Evolutionary conservation across 176 grass and related monocot species (phyloP).

Genomic region (Hordeum marinum): DNA sequence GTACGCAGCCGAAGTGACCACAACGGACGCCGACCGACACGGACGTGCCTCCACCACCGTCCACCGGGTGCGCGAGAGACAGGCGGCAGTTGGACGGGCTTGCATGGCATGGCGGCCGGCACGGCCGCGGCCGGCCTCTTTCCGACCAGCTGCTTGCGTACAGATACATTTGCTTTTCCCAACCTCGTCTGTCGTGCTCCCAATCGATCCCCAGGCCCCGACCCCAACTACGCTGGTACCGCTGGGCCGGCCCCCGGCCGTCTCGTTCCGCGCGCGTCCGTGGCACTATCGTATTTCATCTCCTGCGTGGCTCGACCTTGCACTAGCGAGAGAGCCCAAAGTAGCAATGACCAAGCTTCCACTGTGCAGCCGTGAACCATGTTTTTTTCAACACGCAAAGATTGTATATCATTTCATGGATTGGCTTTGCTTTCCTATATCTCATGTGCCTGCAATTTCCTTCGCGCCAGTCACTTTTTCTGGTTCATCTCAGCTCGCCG

Average conservation of each 20-base stretch:
- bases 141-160: neutral
- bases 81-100: neutral
- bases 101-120: neutral
- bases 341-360: constrained; percentile 19
- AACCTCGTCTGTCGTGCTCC: constrained; percentile 31
- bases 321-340: neutral
- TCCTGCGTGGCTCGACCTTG: constrained; percentile 9
- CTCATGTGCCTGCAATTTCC: too few relatives aligned
- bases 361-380: neutral
- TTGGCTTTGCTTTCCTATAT: too few relatives aligned
- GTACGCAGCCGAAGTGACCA: neutral
- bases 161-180: neutral
- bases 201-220: constrained; percentile 6
- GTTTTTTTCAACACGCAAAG: too few relatives aligned
- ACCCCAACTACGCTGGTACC: neutral
- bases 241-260: neutral
- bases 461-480: too few relatives aligned
- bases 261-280: neutral
- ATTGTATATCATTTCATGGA: too few relatives aligned
- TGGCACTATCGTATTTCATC: neutral
- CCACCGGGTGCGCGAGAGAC: neutral
- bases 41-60: neutral
- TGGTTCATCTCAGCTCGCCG: too few relatives aligned
- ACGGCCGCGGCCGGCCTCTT: neutral
- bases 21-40: neutral